Percentiles rank a stretch among this genome's conserved stretches.
phyloP scores from a whole-genome alignment of 768 basidiomycete genomes.

The Trametes cubensis region DNA sequence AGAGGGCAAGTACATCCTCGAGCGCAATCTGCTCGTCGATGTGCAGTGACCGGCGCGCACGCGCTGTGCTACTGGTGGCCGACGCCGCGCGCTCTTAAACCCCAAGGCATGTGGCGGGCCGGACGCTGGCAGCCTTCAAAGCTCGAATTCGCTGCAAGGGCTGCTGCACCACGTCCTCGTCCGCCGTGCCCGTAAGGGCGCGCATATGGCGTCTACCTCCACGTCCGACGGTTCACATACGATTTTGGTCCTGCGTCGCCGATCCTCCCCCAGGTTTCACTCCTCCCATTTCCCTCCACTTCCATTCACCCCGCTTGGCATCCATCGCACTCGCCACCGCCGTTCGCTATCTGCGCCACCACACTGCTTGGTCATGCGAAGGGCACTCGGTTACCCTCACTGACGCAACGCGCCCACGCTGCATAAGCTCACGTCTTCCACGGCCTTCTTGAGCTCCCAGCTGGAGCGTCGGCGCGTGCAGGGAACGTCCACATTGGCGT shows the following conservation, averaged over 20 bases:
- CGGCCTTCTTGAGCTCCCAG: background rate
- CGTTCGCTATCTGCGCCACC: background rate
- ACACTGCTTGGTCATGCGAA: background rate
- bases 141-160: constrained; percentile 4
- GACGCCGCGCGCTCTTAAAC: background rate
- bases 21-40: constrained; percentile 86
- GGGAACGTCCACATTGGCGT: background rate
- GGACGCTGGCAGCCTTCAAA: constrained; percentile 12
- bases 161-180: constrained; percentile 9
- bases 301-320: background rate
- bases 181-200: constrained; percentile 8
- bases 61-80: constrained; percentile 6
- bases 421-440: background rate
- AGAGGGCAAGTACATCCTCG: constrained; percentile 97
- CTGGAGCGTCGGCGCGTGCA: background rate
- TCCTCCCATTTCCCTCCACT: background rate
- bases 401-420: background rate
- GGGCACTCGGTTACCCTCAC: too few relatives aligned
- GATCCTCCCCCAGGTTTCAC: background rate
- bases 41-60: constrained; percentile 60
- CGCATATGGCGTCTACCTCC: background rate
- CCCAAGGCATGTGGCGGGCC: constrained; percentile 10
- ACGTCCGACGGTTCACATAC: constrained; percentile 4
- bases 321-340: constrained; percentile 4
- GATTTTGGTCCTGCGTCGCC: constrained; percentile 9